Conservation (phyloP, 2,329 filamentous ascomycete genomes). For the Fusarium succisae region DNA sequence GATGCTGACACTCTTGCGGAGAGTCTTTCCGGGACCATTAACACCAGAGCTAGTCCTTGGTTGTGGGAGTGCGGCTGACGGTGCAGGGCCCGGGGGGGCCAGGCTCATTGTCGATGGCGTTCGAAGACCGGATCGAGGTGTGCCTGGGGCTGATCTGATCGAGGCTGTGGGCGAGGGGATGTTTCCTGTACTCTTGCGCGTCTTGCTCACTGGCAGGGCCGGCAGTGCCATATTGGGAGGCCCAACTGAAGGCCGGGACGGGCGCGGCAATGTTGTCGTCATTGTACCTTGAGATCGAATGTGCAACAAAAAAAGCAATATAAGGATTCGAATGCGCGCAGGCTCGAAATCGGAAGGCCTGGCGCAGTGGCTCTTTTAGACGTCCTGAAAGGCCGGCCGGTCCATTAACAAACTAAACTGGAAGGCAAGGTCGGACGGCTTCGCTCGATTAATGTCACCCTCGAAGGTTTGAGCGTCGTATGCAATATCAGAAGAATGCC, state of each 20-base stretch:
- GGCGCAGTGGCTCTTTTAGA: constrained; percentile 30
- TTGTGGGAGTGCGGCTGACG: constrained; percentile 64
- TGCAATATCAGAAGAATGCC: constrained; percentile 7
- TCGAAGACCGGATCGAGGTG: constrained; percentile 67
- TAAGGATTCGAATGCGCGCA: constrained; percentile 29
- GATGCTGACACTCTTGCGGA: constrained; percentile 92
- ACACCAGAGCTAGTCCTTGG: constrained; percentile 64
- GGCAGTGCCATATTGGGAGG: constrained; percentile 78
- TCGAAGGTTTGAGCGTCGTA: background rate
- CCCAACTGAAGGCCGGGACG: constrained; percentile 72
- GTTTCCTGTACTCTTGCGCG: constrained; percentile 70
- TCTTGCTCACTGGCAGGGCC: constrained; percentile 77
- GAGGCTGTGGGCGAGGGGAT: constrained; percentile 50
- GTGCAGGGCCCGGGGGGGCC: constrained; percentile 63
- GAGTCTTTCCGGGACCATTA: constrained; percentile 70
- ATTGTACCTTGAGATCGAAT: constrained; percentile 30
- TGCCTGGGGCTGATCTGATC: constrained; percentile 55
- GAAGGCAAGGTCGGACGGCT: constrained; percentile 11
- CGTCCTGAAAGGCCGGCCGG: constrained; percentile 34
- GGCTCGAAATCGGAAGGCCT: constrained; percentile 30
- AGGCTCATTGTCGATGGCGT: constrained; percentile 65
- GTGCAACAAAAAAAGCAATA: constrained; percentile 4
- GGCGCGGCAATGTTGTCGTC: constrained; percentile 70
- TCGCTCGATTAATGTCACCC: constrained; percentile 29
- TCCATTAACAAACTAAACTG: constrained; percentile 44